Percentiles rank a stretch among this genome's conserved stretches.
These are phyloP conservation scores for Boletus rex-veris DNA, from an alignment of 768 basidiomycete species.

Conservation along the genomic window DNA sequence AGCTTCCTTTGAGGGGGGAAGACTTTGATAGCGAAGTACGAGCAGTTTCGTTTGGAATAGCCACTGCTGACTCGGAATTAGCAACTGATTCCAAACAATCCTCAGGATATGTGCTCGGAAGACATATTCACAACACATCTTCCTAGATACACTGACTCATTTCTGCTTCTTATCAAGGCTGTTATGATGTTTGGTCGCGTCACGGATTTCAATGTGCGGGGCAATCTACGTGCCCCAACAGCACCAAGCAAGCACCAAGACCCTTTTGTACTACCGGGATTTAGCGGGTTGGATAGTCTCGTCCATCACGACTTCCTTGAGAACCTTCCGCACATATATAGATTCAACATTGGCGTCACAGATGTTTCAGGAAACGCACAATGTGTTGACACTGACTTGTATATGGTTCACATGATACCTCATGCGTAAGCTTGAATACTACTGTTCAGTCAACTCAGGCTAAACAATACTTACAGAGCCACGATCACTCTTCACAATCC, in stretches of 20 bases:
- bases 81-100: slow-evolving; percentile 64
- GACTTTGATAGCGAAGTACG: slow-evolving; percentile 77
- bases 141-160: slow-evolving; percentile 77
- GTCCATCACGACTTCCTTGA: slow-evolving; percentile 65
- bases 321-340: slow-evolving; percentile 65
- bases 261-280: slow-evolving; percentile 64
- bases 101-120: slow-evolving; percentile 63
- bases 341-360: slow-evolving; percentile 58
- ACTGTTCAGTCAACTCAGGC: slow-evolving; percentile 1
- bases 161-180: slow-evolving; percentile 75
- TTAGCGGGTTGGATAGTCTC: slow-evolving; percentile 66
- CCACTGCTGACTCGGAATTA: slow-evolving; percentile 28
- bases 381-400: slow-evolving; percentile 75
- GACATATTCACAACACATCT: slow-evolving; percentile 70
- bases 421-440: slow-evolving; percentile 59
- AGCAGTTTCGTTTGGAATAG: slow-evolving; percentile 4
- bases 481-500: slow-evolving; percentile 85
- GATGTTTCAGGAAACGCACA: slow-evolving; percentile 53
- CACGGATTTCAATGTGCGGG: slow-evolving; percentile 80
- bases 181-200: slow-evolving; percentile 83
- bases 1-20: slow-evolving; percentile 68
- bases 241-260: slow-evolving; percentile 70
- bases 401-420: slow-evolving; percentile 82
- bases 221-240: slow-evolving; percentile 62
- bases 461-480: slow-evolving; percentile 48